A percentile compares a stretch with the other conserved stretches of the same genome.
phyloP scores from a whole-genome alignment of 2,329 filamentous ascomycete species.

The Aspergillus japonicus region DNA sequence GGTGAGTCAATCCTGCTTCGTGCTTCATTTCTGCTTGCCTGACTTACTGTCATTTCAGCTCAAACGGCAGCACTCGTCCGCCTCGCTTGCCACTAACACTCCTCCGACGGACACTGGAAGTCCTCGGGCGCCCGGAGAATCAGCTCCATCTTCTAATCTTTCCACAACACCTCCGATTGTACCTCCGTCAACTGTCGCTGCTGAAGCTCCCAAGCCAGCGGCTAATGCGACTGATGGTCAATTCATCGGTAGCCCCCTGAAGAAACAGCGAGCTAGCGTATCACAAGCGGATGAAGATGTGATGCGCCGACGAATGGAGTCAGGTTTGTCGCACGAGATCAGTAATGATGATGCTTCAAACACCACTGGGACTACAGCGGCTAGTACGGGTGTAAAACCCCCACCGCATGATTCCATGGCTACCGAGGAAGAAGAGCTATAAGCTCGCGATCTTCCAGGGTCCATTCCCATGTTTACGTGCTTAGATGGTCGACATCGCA shows the following conservation, averaged over 20 bases:
- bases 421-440: constrained; percentile 34
- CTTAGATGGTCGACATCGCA: too few relatives aligned
- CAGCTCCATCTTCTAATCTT: constrained; percentile 33
- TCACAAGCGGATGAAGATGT: constrained; percentile 44
- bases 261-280: constrained; percentile 48
- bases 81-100: constrained; percentile 47
- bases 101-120: constrained; percentile 34
- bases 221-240: constrained; percentile 31
- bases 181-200: constrained; percentile 16
- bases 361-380: constrained; percentile 5
- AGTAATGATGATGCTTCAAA: constrained; percentile 17
- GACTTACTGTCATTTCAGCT: constrained; percentile 46
- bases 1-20: constrained; percentile 42
- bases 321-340: constrained; percentile 40
- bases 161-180: constrained; percentile 38
- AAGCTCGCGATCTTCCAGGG: constrained; percentile 1
- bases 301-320: constrained; percentile 41
- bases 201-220: constrained; percentile 24
- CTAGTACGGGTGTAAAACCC: constrained; percentile 18
- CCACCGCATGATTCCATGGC: constrained; percentile 2
- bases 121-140: constrained; percentile 38
- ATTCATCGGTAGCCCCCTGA: constrained; percentile 48
- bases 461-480: too few relatives aligned
- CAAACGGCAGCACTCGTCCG: constrained; percentile 65
- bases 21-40: constrained; percentile 5